A percentile compares a stretch with the other conserved stretches of the same genome.
phyloP scores from a whole-genome alignment of 495 filamentous ascomycete species.

The Daldinia grandis region DNA sequence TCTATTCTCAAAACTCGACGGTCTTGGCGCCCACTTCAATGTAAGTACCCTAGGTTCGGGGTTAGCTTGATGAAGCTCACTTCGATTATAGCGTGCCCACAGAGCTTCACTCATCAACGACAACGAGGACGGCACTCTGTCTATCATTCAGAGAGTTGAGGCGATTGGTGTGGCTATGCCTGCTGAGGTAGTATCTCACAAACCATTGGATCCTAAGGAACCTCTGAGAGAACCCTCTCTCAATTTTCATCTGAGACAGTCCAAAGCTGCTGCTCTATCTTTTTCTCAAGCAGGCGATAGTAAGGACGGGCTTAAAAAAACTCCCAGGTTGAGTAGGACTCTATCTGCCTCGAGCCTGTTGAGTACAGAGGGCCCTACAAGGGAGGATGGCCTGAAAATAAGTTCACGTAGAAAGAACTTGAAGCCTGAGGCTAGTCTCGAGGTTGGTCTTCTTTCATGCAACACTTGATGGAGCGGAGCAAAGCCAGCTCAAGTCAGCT shows the following conservation, averaged over 20 bases:
- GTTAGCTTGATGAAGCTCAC: constrained; percentile 19
- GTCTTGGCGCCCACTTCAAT: constrained; percentile 42
- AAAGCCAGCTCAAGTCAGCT: not conserved
- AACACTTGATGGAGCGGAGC: not conserved
- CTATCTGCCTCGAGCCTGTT: not conserved
- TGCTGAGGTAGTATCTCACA: constrained; percentile 17
- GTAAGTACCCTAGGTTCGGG: constrained; percentile 13
- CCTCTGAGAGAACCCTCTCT: constrained; percentile 15
- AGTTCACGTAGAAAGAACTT: constrained; percentile 35
- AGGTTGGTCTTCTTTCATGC: not conserved
- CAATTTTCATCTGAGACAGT: not conserved
- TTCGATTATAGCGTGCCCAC: constrained; percentile 42
- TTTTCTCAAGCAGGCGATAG: not conserved
- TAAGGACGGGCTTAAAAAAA: not conserved
- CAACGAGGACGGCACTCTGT: constrained; percentile 50
- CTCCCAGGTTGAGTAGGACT: no score
- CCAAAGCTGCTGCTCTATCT: not conserved
- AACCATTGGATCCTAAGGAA: constrained; percentile 11
- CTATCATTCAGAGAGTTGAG: constrained; percentile 30
- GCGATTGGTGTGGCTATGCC: not conserved
- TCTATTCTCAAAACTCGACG: constrained; percentile 25
- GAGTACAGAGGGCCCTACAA: not conserved
- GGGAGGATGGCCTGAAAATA: constrained; percentile 24
- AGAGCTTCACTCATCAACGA: constrained; percentile 44
- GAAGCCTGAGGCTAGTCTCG: constrained; percentile 6